Evolutionary conservation across 768 basidiomycete genomes (phyloP).

Genomic region (Tremella mesenterica): DNA sequence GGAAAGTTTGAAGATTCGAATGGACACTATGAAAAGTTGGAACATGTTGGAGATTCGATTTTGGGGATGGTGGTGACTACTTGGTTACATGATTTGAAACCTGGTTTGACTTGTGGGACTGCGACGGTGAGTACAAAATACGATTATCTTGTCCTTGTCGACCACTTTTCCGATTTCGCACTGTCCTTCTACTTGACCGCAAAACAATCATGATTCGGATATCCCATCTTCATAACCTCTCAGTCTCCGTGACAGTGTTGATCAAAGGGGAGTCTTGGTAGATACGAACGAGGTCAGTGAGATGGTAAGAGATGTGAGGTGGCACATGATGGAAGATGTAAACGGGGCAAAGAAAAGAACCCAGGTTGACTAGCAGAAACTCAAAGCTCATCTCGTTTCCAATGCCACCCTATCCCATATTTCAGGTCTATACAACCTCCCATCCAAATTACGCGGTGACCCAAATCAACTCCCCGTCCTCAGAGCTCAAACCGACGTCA

Average conservation of each 20-base stretch:
- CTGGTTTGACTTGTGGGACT: slow-evolving; percentile 31
- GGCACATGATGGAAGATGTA: too few species aligned
- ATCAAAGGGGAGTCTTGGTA: too few species aligned
- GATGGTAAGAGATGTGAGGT: too few species aligned
- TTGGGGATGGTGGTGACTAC: slow-evolving; percentile 39
- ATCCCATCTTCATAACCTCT: too few species aligned
- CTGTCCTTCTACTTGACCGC: too few species aligned
- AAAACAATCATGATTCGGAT: too few species aligned
- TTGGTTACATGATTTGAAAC: slow-evolving; percentile 37
- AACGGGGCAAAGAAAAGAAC: background rate
- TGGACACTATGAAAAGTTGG: slow-evolving; percentile 39
- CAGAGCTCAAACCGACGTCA: slow-evolving; percentile 24
- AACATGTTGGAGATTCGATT: slow-evolving; percentile 40
- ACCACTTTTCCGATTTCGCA: background rate
- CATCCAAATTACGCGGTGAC: slow-evolving; percentile 25
- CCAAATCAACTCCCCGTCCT: slow-evolving; percentile 18
- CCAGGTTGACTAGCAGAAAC: slow-evolving; percentile 22
- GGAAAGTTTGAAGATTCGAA: slow-evolving; percentile 35
- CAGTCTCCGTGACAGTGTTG: too few species aligned
- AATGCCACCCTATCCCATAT: slow-evolving; percentile 38
- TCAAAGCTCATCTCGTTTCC: slow-evolving; percentile 39
- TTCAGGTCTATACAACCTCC: slow-evolving; percentile 36
- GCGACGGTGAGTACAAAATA: slow-evolving; percentile 24
- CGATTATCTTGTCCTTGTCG: background rate
- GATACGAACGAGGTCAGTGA: too few species aligned